Evolutionary conservation across 306 rosid species (phyloP), one percentile per base, ranked within the genome.

Genomic region (Sphenostylis stenocarpa): DNA sequence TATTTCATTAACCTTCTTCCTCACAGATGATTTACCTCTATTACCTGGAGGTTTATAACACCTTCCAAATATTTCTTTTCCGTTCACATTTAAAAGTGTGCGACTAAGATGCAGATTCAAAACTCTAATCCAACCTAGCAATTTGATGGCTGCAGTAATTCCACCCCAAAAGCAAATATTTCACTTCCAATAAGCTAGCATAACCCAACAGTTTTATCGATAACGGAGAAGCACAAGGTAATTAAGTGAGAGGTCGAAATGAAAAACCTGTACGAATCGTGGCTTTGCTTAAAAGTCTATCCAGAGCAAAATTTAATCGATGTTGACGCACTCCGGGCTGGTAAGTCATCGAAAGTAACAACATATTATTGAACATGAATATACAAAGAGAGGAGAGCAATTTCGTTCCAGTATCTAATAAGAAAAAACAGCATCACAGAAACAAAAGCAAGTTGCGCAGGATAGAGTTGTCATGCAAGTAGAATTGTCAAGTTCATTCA

Each of bases 261-360:
- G 41, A 48, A 67, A 80, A 64, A 93, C 97, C 97, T 88, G 89
- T 15, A 33, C 52, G 29, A 31, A 78, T 33, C 12, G 75, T 41
- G 73, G 79, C 72, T 56, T 69, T 76, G 75, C 71, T 74, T 66
- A 86, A 64, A 70, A 83, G 24, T 71, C 79, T 67, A 80, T 16
- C 75, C 52, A 75, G 36, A 77, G 66, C 12, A 76, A 23, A 76
- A 56, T 76, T 21, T 19, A 58, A 72, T 13, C 29, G 49, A 66
- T 34, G 71, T 13, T 21, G 56, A 67, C 52, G 62, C 65, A 70
- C 16, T 51, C 39, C 70, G 90, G 85, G 87, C 24, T 48, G 21
- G 16, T 41, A 56, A 68, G 67, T 44, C 39, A 36, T 20, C 2
- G 53, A 56, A 78, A 72, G 28, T 7, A 13, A 60, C 28, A 56